These are phyloP conservation scores for Nakataea oryzae DNA, from an alignment of 2,329 filamentous ascomycete genomes.

Conservation along the genomic window DNA sequence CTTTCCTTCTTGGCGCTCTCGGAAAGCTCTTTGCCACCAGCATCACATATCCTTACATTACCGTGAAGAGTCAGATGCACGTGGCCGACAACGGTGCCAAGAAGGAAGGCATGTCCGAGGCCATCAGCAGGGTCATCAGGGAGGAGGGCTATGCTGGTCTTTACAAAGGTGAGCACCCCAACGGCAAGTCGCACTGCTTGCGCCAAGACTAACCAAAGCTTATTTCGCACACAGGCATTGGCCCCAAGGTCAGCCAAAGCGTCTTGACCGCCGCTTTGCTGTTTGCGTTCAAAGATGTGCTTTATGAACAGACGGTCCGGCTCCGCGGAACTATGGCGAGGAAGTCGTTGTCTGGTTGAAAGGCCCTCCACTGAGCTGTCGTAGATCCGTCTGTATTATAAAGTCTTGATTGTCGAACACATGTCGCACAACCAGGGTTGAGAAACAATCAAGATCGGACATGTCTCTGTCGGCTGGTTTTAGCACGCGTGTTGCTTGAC, in stretches of 20 bases:
- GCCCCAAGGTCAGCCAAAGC: constrained; percentile 92
- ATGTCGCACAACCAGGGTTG: too few species aligned
- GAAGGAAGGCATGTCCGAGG: constrained; percentile 70
- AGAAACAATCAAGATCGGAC: neutral
- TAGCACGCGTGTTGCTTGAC: neutral
- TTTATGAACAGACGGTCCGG: constrained; percentile 73
- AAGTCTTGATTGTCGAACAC: neutral
- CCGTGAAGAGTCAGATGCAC: constrained; percentile 96
- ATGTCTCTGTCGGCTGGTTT: neutral
- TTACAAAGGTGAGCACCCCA: constrained; percentile 67
- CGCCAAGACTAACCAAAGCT: neutral
- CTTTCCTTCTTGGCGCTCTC: constrained; percentile 83
- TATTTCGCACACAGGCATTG: constrained; percentile 55
- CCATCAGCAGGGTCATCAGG: constrained; percentile 66
- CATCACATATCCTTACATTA: constrained; percentile 98
- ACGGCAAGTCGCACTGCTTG: neutral
- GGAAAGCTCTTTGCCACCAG: constrained; percentile 90
- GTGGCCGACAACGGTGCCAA: constrained; percentile 63
- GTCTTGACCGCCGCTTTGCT: constrained; percentile 92
- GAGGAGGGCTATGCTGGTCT: constrained; percentile 89
- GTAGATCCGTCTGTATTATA: neutral
- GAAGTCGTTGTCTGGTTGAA: constrained; percentile 20
- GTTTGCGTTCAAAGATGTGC: constrained; percentile 94
- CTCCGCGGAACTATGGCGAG: constrained; percentile 40
- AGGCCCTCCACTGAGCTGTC: neutral